Conservation (phyloP, 1,284 basidiomycete species). For the Ceratobasidium sp. region DNA sequence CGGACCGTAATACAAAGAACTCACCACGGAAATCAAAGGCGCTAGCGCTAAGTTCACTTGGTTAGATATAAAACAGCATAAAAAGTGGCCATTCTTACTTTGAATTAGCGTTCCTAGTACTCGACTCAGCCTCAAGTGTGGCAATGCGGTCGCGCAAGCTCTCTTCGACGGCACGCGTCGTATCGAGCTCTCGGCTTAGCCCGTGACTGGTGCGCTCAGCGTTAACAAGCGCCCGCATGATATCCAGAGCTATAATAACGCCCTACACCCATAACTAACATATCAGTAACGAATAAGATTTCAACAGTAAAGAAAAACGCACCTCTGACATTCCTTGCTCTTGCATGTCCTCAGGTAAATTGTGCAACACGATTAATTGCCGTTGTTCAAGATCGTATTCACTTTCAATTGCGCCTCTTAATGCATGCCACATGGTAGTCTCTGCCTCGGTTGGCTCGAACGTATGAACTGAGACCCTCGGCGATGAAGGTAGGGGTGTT, state of each 20-base stretch:
- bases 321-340: conserved; percentile 7
- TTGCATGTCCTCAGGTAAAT: background rate
- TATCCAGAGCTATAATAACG: background rate
- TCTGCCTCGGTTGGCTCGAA: background rate
- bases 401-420: background rate
- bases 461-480: background rate
- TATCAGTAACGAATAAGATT: too few relatives aligned
- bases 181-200: conserved; percentile 8
- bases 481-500: too few relatives aligned
- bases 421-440: conserved; percentile 13
- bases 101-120: background rate
- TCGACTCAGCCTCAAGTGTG: conserved; percentile 12
- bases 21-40: background rate
- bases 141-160: conserved; percentile 33
- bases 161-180: conserved; percentile 29
- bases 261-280: conserved; percentile 13
- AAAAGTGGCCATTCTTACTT: background rate
- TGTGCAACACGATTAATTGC: background rate
- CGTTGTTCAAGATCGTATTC: conserved; percentile 13
- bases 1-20: background rate
- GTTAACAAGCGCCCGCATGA: conserved; percentile 20
- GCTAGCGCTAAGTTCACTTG: background rate
- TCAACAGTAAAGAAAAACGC: too few relatives aligned
- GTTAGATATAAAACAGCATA: background rate
- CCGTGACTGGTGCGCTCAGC: background rate